These are phyloP conservation scores for Paraphaeosphaeria sporulosa DNA, from an alignment of 2,329 filamentous ascomycete genomes.

Conservation along the genomic window DNA sequence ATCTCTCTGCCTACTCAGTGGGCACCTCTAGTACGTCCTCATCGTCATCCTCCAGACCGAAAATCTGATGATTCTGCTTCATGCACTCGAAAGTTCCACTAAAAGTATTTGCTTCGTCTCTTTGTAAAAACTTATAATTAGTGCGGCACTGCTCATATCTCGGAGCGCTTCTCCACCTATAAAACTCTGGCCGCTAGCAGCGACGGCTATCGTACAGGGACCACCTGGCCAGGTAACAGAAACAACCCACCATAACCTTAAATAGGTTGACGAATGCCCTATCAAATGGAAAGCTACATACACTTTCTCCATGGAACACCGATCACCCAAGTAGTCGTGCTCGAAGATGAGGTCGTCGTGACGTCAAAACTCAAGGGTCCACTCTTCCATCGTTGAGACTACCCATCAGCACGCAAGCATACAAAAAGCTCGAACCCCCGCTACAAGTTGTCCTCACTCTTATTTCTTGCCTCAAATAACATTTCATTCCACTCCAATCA, in stretches of 20 bases:
- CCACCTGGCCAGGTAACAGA: not conserved
- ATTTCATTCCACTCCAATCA: not conserved
- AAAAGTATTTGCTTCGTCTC: constrained; percentile 54
- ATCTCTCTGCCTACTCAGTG: no score
- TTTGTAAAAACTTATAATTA: constrained; percentile 57
- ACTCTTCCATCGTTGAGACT: not conserved
- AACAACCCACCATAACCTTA: not conserved
- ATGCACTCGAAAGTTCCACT: constrained; percentile 52
- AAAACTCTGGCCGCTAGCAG: no score
- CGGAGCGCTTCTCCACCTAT: constrained; percentile 40
- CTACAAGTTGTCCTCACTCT: not conserved
- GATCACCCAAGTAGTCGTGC: not conserved
- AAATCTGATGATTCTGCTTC: constrained; percentile 48
- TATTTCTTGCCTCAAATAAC: no score
- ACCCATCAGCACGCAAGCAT: constrained; percentile 1
- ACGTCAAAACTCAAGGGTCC: constrained; percentile 27
- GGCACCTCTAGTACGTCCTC: constrained; percentile 55
- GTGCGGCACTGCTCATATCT: constrained; percentile 49
- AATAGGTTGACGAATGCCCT: not conserved
- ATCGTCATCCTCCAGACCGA: constrained; percentile 52
- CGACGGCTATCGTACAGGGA: no score
- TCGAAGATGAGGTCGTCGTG: constrained; percentile 28
- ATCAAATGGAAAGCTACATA: not conserved
- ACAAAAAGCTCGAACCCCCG: constrained; percentile 3
- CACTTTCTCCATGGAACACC: not conserved